Conservation (phyloP, 306 rosid genomes). For the Purshia tridentata region DNA sequence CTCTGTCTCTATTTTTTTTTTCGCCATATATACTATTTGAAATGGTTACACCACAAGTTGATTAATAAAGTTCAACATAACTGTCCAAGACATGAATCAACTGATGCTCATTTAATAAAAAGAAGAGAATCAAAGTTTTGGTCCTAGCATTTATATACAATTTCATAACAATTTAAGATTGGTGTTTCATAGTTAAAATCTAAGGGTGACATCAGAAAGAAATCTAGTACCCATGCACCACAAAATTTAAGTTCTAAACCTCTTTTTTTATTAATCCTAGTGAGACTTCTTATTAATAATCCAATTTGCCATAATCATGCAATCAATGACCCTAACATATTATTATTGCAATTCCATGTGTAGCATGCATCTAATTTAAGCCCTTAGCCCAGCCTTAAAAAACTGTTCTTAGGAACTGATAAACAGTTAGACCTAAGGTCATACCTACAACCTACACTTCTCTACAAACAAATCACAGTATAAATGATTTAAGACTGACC, state of each 20-base stretch:
- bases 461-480: not conserved
- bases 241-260: not conserved
- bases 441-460: not conserved
- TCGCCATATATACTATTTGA: not conserved
- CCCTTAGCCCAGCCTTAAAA: not conserved
- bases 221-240: not conserved
- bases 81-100: not conserved
- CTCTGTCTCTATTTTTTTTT: too few species aligned
- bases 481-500: slow-evolving; percentile 43
- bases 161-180: not conserved
- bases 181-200: not conserved
- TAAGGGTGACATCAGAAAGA: not conserved
- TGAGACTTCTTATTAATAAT: not conserved
- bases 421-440: not conserved
- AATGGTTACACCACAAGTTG: not conserved
- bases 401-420: not conserved
- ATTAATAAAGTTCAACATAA: not conserved
- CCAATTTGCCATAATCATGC: not conserved
- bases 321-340: not conserved
- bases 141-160: not conserved
- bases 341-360: not conserved
- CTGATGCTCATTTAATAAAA: not conserved
- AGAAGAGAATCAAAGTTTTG: not conserved
- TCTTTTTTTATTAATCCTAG: not conserved
- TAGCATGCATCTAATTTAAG: not conserved